A percentile compares a stretch with the other conserved stretches of the same genome.
phyloP scores from a whole-genome alignment of 2,329 filamentous ascomycete species.

The Aspergillus luchuensis region DNA sequence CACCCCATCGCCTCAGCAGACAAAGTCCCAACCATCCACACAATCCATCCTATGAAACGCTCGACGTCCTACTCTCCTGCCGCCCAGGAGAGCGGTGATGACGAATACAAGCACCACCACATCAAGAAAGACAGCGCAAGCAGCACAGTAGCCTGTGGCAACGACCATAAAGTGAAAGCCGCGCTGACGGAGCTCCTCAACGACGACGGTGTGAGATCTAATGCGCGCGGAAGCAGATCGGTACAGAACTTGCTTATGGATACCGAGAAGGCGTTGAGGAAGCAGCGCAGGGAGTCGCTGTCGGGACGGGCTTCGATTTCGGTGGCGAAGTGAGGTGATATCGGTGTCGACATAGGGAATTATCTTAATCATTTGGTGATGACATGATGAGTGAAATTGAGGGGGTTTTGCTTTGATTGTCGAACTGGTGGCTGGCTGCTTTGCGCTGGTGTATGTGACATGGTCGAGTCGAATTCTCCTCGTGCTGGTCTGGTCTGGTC shows the following conservation, averaged over 20 bases:
- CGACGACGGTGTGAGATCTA: conserved; percentile 57
- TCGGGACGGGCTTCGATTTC: conserved; percentile 1
- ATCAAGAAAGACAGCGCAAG: neutral
- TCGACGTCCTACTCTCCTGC: conserved; percentile 16
- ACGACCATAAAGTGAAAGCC: conserved; percentile 52
- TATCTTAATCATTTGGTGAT: neutral
- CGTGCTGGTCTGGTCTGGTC: too few species aligned
- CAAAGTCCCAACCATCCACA: conserved; percentile 17
- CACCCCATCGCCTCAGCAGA: conserved; percentile 18
- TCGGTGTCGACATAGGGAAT: too few species aligned
- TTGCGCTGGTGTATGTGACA: too few species aligned
- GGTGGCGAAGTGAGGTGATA: neutral
- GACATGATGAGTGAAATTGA: neutral
- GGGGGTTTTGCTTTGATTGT: too few species aligned
- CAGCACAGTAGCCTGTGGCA: conserved; percentile 5
- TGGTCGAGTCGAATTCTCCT: too few species aligned
- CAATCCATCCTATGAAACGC: conserved; percentile 12
- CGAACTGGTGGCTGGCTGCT: too few species aligned
- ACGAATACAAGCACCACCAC: neutral
- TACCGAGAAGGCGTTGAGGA: conserved; percentile 58
- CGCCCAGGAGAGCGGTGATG: neutral
- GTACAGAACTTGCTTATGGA: conserved; percentile 63
- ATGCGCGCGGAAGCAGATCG: conserved; percentile 58
- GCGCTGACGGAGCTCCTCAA: conserved; percentile 64
- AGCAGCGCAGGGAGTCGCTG: conserved; percentile 18